Conservation (phyloP, 1,139 yeast genomes). For the Pichia sp. region DNA sequence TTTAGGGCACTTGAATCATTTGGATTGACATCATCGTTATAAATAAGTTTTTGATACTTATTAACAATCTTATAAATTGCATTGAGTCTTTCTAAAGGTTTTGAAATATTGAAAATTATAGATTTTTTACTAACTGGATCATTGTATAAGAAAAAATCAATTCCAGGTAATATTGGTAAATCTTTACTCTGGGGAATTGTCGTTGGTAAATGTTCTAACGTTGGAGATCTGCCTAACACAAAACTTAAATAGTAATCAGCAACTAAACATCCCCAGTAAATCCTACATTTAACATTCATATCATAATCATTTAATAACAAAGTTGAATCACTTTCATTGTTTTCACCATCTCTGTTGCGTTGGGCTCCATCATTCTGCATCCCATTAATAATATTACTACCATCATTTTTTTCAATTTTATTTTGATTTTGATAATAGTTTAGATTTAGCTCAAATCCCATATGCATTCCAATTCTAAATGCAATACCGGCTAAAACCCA, state of each 20-base stretch:
- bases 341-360: background rate
- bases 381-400: too few relatives aligned
- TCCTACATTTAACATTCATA: constrained; percentile 8
- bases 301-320: constrained; percentile 7
- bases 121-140: constrained; percentile 2
- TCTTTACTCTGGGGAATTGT: constrained; percentile 6
- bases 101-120: constrained; percentile 5
- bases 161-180: constrained; percentile 8
- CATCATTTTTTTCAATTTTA: background rate
- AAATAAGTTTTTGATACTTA: constrained; percentile 1
- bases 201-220: constrained; percentile 4
- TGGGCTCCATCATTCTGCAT: too few relatives aligned
- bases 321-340: background rate
- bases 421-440: background rate
- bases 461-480: constrained; percentile 9
- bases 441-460: constrained; percentile 7
- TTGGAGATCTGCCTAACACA: constrained; percentile 8
- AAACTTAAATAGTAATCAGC: constrained; percentile 10
- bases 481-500: constrained; percentile 13
- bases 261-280: constrained; percentile 11
- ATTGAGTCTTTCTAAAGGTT: constrained; percentile 5
- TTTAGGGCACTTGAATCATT: background rate
- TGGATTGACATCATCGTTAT: background rate
- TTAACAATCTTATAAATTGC: constrained; percentile 1
- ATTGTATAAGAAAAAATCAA: constrained; percentile 7